Conservation (phyloP, 179 eudicot genomes). For the Corrigiola litoralis region DNA sequence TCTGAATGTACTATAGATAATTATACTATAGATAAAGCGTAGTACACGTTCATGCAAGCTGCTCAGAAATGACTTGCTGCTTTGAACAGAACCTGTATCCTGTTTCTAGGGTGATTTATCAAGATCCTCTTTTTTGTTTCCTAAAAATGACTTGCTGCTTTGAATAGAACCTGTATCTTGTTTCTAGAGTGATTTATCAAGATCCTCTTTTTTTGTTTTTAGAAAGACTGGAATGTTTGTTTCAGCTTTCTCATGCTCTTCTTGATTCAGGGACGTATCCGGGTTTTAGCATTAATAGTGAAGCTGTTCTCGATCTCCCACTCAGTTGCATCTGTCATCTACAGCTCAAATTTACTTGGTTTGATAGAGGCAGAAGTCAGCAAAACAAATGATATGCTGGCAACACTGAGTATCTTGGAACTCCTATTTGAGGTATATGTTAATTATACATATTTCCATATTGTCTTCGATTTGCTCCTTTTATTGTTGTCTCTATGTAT, state of each 20-base stretch:
- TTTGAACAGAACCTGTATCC: background rate
- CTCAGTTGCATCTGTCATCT: conserved; percentile 64
- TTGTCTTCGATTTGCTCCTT: background rate
- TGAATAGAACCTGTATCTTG: background rate
- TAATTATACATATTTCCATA: background rate
- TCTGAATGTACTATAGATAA: no score
- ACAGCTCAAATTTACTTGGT: conserved; percentile 59
- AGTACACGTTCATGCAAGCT: no score
- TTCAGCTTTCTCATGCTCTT: conserved; percentile 1
- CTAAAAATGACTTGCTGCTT: background rate
- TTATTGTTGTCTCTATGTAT: background rate
- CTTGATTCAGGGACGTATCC: conserved; percentile 71
- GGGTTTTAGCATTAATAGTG: conserved; percentile 74
- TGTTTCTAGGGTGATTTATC: background rate
- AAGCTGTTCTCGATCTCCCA: conserved; percentile 83
- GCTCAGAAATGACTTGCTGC: no score
- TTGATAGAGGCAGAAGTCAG: conserved; percentile 66
- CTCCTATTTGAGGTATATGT: conserved; percentile 43
- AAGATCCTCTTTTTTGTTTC: background rate
- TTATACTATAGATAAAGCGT: no score
- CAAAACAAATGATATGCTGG: conserved; percentile 58
- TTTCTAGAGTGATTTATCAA: background rate
- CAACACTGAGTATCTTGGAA: conserved; percentile 69
- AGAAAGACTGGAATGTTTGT: background rate
- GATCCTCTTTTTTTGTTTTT: background rate